Percentiles rank a stretch among this genome's conserved stretches.
Conservation (phyloP, 2,329 filamentous ascomycete species). For the Cladosporium sp. region DNA sequence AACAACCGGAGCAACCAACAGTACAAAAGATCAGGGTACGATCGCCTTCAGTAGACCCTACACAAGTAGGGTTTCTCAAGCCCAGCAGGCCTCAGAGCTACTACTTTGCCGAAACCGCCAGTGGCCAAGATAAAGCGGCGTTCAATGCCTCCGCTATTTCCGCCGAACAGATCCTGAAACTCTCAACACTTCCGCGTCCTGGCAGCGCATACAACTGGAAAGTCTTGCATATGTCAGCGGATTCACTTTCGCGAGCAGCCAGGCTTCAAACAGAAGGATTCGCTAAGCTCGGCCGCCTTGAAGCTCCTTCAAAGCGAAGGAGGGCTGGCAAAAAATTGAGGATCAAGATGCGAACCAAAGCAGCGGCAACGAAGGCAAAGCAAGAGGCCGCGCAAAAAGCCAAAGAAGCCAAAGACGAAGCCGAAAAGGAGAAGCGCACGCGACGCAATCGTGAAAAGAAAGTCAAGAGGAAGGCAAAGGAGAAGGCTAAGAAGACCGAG, state of each 20-base stretch:
- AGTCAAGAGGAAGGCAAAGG: constrained; percentile 29
- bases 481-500: constrained; percentile 30
- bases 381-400: constrained; percentile 19
- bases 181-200: constrained; percentile 15
- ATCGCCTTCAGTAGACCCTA: constrained; percentile 18
- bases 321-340: constrained; percentile 29
- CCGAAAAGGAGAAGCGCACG: constrained; percentile 29
- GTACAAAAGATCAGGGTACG: constrained; percentile 20
- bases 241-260: background rate
- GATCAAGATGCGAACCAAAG: constrained; percentile 23
- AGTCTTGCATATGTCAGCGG: constrained; percentile 17
- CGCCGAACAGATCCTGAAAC: constrained; percentile 17
- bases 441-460: constrained; percentile 31
- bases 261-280: constrained; percentile 6
- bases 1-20: background rate
- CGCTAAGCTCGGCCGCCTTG: constrained; percentile 7
- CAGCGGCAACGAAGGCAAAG: constrained; percentile 17
- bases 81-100: constrained; percentile 13
- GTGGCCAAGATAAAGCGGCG: constrained; percentile 2
- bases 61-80: constrained; percentile 16
- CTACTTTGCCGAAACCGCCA: constrained; percentile 17
- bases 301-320: constrained; percentile 18
- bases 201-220: constrained; percentile 24
- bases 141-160: constrained; percentile 17
- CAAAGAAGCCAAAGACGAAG: constrained; percentile 24